These are phyloP conservation scores for Quercus glauca DNA, from an alignment of 306 rosid genomes.

Conservation along the genomic window DNA sequence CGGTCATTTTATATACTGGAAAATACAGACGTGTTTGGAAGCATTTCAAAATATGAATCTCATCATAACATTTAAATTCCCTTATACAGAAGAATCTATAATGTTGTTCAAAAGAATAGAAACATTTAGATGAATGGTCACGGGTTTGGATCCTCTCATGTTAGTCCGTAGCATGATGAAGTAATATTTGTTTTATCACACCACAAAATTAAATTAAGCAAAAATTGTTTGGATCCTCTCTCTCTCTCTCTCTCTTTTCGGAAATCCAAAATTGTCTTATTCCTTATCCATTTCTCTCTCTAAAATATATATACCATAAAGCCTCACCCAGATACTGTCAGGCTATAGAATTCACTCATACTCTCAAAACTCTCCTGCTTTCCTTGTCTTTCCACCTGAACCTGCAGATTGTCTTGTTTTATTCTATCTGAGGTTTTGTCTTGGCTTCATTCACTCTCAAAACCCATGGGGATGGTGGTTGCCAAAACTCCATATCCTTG, in stretches of 20 bases:
- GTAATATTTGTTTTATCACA: background rate
- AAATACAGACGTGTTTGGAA: background rate
- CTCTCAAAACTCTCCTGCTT: background rate
- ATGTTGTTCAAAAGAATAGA: background rate
- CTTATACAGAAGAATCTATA: background rate
- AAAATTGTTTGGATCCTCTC: too few relatives aligned
- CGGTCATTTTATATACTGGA: background rate
- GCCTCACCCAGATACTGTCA: background rate
- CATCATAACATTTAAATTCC: background rate
- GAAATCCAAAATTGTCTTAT: background rate
- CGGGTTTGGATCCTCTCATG: background rate
- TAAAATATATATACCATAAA: background rate
- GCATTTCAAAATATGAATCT: background rate
- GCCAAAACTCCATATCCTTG: background rate
- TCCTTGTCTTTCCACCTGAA: background rate
- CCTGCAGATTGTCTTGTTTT: background rate
- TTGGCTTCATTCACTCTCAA: background rate
- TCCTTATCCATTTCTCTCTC: background rate
- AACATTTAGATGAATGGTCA: background rate
- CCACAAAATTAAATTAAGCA: background rate
- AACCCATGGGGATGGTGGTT: background rate
- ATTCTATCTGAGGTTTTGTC: background rate
- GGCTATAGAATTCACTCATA: background rate
- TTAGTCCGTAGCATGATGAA: background rate
- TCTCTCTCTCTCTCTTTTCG: background rate